A percentile compares a stretch with the other conserved stretches of the same genome.
Conservation (phyloP, 352 stramenopile genomes). For the Halophytophthora polymorphica region DNA sequence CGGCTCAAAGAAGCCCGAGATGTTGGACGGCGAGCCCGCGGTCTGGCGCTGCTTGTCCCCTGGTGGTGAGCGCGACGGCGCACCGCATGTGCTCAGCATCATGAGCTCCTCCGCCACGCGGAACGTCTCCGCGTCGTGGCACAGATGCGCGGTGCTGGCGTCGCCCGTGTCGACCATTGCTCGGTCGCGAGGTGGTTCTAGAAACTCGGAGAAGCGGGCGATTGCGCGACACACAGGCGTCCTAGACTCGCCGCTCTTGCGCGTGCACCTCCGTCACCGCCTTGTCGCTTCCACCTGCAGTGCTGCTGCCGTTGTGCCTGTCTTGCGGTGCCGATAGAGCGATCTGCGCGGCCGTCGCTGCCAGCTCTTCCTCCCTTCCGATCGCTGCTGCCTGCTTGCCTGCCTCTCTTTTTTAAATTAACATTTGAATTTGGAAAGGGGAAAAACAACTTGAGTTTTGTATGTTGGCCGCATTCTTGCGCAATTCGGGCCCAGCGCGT, state of each 20-base stretch:
- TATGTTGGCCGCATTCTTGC: conserved; percentile 15
- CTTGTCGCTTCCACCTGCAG: background rate
- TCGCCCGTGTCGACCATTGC: conserved; percentile 31
- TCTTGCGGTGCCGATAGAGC: no score
- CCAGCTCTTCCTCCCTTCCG: conserved; percentile 1
- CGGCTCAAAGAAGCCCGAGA: conserved; percentile 33
- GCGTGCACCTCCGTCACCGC: background rate
- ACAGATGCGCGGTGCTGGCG: conserved; percentile 10
- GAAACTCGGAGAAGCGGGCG: background rate
- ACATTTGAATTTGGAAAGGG: conserved; percentile 37
- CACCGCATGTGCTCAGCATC: conserved; percentile 45
- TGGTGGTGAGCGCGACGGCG: conserved; percentile 4
- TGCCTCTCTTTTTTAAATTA: conserved; percentile 18
- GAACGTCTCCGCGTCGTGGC: conserved; percentile 70
- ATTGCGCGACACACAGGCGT: background rate
- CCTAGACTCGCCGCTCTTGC: background rate
- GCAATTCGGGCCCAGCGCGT: conserved; percentile 29
- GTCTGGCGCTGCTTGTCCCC: conserved; percentile 2
- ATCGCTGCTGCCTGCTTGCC: background rate
- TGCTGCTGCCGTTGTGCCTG: background rate
- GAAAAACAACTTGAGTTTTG: conserved; percentile 27
- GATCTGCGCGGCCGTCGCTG: conserved; percentile 2
- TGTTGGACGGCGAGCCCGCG: conserved; percentile 29
- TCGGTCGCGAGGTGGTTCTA: background rate
- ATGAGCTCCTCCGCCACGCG: conserved; percentile 76